Conservation (phyloP, 495 filamentous ascomycete species). For the Cryomyces minteri region DNA sequence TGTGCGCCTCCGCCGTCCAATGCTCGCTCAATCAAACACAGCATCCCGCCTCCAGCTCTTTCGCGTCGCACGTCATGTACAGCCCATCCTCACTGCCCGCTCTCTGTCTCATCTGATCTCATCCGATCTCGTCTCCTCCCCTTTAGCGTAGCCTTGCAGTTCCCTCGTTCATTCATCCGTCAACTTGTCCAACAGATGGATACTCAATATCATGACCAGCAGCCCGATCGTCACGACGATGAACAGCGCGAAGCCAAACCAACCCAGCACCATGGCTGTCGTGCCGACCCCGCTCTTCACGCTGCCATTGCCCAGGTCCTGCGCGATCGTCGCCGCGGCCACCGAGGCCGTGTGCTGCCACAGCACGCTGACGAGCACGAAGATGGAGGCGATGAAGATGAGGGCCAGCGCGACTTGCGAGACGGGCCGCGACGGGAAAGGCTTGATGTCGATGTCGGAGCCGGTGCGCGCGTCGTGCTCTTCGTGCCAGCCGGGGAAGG, state of each 20-base stretch:
- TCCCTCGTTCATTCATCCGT: slow-evolving; percentile 13
- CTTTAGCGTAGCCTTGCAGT: too few species aligned
- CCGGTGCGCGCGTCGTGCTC: slow-evolving; percentile 42
- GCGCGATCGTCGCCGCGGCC: slow-evolving; percentile 77
- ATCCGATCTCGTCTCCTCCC: too few species aligned
- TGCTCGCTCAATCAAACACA: too few species aligned
- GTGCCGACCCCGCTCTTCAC: slow-evolving; percentile 77
- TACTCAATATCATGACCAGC: slow-evolving; percentile 89
- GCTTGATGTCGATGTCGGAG: slow-evolving; percentile 52
- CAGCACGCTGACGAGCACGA: slow-evolving; percentile 55
- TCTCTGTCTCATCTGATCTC: too few species aligned
- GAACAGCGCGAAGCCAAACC: slow-evolving; percentile 85
- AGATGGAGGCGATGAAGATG: slow-evolving; percentile 63
- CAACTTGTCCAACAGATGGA: slow-evolving; percentile 41
- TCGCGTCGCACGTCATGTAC: too few species aligned
- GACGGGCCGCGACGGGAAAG: slow-evolving; percentile 58
- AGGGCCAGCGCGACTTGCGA: slow-evolving; percentile 58
- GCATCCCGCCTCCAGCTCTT: too few species aligned
- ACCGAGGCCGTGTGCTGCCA: slow-evolving; percentile 87
- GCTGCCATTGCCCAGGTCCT: slow-evolving; percentile 89
- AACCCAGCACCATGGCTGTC: slow-evolving; percentile 87
- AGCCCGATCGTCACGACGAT: slow-evolving; percentile 89
- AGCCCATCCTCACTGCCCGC: too few species aligned
- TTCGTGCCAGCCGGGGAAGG: slow-evolving; percentile 70
- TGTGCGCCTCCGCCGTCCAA: too few species aligned